These are phyloP conservation scores for Apiospora kogelbergensis DNA, from an alignment of 2,329 filamentous ascomycete species.

Conservation along the genomic window DNA sequence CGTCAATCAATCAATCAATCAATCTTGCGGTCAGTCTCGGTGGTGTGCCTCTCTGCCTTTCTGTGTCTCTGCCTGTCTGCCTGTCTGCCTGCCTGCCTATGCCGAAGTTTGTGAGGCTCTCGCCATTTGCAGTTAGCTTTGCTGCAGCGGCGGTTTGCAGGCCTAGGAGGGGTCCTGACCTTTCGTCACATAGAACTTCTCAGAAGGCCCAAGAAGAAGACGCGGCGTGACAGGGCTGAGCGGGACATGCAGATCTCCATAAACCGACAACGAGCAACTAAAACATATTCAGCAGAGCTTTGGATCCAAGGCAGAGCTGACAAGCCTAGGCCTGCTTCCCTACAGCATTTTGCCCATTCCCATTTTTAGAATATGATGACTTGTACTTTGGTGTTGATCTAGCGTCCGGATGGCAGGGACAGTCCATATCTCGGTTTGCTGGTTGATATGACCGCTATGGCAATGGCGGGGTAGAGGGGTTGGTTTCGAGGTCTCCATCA, in stretches of 20 bases:
- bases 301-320: neutral
- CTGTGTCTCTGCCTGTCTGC: too few species aligned
- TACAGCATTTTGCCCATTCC: neutral
- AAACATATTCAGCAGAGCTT: neutral
- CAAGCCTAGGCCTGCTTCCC: neutral
- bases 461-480: neutral
- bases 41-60: neutral
- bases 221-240: conserved; percentile 9
- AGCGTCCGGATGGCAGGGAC: neutral
- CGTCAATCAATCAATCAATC: neutral
- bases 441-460: neutral
- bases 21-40: neutral
- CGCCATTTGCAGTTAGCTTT: neutral
- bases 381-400: neutral
- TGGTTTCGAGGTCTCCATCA: neutral
- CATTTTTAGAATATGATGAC: neutral
- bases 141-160: neutral
- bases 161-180: neutral
- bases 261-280: neutral
- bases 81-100: neutral
- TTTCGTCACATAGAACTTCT: conserved; percentile 10
- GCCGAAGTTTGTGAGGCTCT: conserved; percentile 4
- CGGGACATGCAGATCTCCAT: neutral
- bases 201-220: conserved; percentile 11
- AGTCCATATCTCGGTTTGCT: too few species aligned